phyloP scores from a whole-genome alignment of 441 rosid genomes.

The Eruca vesicaria region DNA sequence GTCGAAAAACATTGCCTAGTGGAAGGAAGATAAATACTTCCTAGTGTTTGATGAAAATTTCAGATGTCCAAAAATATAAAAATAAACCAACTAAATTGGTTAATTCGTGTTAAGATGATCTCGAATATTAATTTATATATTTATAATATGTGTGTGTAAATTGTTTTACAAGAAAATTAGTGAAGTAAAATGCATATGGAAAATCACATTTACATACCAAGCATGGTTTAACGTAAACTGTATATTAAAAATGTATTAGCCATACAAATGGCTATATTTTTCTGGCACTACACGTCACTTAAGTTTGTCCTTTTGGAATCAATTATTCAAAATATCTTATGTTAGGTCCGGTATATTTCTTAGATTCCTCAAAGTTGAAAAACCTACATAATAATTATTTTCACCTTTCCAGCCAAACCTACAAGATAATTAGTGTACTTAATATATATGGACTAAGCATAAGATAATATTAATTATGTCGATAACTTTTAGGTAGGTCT shows the following conservation, averaged over 20 bases:
- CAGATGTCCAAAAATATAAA: no score
- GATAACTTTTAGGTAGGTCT: conserved; percentile 29
- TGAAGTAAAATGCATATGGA: no score
- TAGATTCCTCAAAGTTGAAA: conserved; percentile 28
- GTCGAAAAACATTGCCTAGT: no score
- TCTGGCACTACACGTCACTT: neutral
- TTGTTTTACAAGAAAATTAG: no score
- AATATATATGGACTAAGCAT: neutral
- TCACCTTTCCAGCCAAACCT: conserved; percentile 1
- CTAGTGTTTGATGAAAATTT: no score
- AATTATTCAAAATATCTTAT: conserved; percentile 7
- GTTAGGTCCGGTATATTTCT: conserved; percentile 15
- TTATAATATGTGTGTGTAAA: no score
- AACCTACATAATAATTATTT: conserved; percentile 8
- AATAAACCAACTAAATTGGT: no score
- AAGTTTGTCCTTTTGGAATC: neutral
- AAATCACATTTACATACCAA: no score
- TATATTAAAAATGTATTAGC: neutral
- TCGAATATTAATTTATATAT: no score
- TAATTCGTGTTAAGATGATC: no score
- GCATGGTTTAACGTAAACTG: no score
- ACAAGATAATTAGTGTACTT: neutral
- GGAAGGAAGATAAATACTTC: no score
- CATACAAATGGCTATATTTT: conserved; percentile 12
- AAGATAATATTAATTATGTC: conserved; percentile 4